Evolutionary conservation across 2,329 filamentous ascomycete species (phyloP).

Genomic region (Colletotrichum sp.): DNA sequence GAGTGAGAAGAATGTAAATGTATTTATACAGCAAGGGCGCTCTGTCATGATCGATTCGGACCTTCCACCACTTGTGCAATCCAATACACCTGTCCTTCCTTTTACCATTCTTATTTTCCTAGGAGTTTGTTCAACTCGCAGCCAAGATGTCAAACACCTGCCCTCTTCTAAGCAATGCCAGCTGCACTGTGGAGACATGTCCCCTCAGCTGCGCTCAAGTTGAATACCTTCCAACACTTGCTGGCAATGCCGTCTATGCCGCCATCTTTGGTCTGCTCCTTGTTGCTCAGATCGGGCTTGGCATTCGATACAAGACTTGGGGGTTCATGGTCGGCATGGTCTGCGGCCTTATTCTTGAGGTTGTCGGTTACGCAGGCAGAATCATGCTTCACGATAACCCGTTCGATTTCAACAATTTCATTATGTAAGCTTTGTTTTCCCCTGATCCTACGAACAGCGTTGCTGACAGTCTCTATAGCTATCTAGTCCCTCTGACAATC

Average conservation of each 20-base stretch:
- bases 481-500: conserved; percentile 19
- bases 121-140: background rate
- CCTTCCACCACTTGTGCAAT: background rate
- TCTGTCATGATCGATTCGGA: background rate
- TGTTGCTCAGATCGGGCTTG: background rate
- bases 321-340: background rate
- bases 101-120: background rate
- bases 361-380: conserved; percentile 67
- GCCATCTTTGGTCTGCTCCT: background rate
- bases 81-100: background rate
- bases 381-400: conserved; percentile 62
- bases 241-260: background rate
- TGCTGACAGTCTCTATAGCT: background rate
- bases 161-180: background rate
- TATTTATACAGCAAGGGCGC: background rate
- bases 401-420: conserved; percentile 60
- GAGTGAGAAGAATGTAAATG: background rate
- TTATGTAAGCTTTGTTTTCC: background rate
- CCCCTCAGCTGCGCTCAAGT: background rate
- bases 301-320: background rate
- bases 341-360: conserved; percentile 41
- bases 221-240: background rate
- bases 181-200: background rate
- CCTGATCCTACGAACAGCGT: background rate
- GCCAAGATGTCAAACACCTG: background rate